phyloP scores from a whole-genome alignment of 1,284 basidiomycete species.

The Papiliotrema nemorosa region DNA sequence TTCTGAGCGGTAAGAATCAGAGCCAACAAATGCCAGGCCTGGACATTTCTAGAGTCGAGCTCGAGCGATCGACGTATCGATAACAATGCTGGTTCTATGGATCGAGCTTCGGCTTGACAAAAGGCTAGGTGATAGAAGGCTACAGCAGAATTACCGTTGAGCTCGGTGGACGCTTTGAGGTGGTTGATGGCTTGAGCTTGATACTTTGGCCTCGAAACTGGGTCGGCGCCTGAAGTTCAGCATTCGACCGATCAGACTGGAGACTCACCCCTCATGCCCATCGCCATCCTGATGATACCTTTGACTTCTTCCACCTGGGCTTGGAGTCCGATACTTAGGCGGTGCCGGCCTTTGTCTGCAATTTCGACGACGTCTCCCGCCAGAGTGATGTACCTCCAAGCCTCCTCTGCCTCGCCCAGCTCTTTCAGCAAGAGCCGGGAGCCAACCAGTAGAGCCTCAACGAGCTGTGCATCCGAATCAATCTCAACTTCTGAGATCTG shows the following conservation, averaged over 20 bases:
- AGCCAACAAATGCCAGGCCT: constrained; percentile 89
- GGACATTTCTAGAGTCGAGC: constrained; percentile 64
- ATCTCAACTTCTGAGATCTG: constrained; percentile 44
- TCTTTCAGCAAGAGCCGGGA: constrained; percentile 64
- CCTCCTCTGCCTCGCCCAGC: constrained; percentile 41
- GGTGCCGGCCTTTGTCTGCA: neutral
- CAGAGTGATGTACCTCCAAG: constrained; percentile 44
- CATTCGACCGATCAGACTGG: constrained; percentile 7
- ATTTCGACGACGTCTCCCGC: constrained; percentile 40
- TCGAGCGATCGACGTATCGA: constrained; percentile 74
- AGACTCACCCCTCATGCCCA: constrained; percentile 36
- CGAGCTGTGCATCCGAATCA: constrained; percentile 68
- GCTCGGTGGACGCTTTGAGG: constrained; percentile 57
- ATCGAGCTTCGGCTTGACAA: constrained; percentile 66
- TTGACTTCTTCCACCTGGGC: constrained; percentile 42
- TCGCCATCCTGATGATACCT: constrained; percentile 47
- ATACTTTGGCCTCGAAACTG: constrained; percentile 58
- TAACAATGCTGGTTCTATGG: constrained; percentile 65
- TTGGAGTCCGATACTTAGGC: constrained; percentile 6
- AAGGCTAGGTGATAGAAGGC: constrained; percentile 77
- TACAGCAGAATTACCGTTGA: constrained; percentile 58
- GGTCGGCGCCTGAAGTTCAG: constrained; percentile 60
- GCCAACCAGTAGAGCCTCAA: constrained; percentile 68
- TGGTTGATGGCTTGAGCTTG: constrained; percentile 61
- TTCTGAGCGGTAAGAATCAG: constrained; percentile 74